Percentiles rank a stretch among this genome's conserved stretches.
Conservation (phyloP, 2,329 filamentous ascomycete genomes). For the Fusarium musae region DNA sequence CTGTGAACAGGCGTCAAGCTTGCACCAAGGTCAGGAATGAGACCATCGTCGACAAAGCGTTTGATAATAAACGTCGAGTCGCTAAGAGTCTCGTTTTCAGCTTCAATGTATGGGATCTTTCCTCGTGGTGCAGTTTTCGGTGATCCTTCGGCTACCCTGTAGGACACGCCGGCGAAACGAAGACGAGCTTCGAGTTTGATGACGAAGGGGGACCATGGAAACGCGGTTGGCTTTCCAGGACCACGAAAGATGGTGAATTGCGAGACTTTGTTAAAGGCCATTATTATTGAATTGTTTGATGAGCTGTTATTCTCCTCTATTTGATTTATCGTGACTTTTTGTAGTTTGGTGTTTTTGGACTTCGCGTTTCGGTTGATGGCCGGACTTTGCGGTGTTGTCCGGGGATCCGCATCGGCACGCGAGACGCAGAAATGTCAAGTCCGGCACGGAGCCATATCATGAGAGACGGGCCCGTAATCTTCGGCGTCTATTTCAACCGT, state of each 20-base stretch:
- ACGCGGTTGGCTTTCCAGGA: constrained; percentile 50
- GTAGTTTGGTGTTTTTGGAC: not conserved
- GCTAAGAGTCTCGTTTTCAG: constrained; percentile 49
- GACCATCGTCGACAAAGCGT: constrained; percentile 52
- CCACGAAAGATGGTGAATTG: constrained; percentile 60
- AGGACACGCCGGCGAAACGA: constrained; percentile 62
- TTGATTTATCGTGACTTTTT: not conserved
- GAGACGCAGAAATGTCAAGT: not conserved
- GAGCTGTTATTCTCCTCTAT: not conserved
- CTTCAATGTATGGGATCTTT: constrained; percentile 69
- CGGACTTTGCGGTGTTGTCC: constrained; percentile 17
- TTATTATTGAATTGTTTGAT: not conserved
- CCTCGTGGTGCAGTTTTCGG: constrained; percentile 60
- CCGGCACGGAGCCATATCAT: not conserved
- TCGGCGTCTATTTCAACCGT: not conserved
- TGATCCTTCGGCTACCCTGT: constrained; percentile 59
- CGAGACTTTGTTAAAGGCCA: not conserved
- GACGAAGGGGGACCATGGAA: constrained; percentile 71
- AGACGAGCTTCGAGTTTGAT: constrained; percentile 71
- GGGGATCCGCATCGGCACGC: constrained; percentile 10
- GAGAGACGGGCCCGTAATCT: not conserved
- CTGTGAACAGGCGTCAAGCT: constrained; percentile 51
- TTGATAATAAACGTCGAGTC: constrained; percentile 68
- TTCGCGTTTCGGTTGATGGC: not conserved
- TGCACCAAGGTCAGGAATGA: constrained; percentile 61